These are phyloP conservation scores for Umbelopsis ramanniana DNA, from an alignment of 192 early-diverging fungal species.

Conservation along the genomic window DNA sequence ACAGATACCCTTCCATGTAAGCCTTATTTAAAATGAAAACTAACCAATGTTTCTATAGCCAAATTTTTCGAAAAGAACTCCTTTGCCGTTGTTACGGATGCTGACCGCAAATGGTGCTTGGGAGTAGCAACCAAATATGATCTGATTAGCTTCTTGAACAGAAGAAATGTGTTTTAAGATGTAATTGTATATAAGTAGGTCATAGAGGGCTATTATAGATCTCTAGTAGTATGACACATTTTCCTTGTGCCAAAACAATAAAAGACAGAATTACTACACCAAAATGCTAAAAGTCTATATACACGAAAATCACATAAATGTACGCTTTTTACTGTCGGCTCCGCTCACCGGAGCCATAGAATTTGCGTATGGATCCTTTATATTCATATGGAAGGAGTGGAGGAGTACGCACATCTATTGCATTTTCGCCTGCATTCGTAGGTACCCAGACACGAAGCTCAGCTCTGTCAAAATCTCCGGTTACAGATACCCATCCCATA, in stretches of 20 bases:
- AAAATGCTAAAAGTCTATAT: background rate
- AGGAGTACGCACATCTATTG: constrained; percentile 43
- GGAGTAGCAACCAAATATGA: constrained; percentile 82
- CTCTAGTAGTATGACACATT: background rate
- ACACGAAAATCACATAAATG: background rate
- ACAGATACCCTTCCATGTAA: background rate
- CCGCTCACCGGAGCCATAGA: constrained; percentile 39
- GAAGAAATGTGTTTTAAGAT: constrained; percentile 48
- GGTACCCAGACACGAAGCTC: constrained; percentile 57
- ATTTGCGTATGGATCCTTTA: constrained; percentile 41
- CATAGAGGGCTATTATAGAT: background rate
- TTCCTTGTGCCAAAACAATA: background rate
- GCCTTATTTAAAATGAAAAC: background rate
- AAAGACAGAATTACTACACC: background rate
- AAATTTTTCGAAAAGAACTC: constrained; percentile 84
- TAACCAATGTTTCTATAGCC: constrained; percentile 32
- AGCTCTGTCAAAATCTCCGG: constrained; percentile 54
- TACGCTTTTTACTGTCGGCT: constrained; percentile 24
- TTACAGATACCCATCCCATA: constrained; percentile 66
- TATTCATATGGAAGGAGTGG: constrained; percentile 73
- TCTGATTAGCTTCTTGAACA: constrained; percentile 70
- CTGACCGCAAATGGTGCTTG: constrained; percentile 76
- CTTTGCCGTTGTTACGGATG: constrained; percentile 84
- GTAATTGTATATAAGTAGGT: background rate
- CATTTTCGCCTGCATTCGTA: constrained; percentile 42